Conservation (phyloP, 176 grass and related monocot genomes). For the Lolium rigidum region DNA sequence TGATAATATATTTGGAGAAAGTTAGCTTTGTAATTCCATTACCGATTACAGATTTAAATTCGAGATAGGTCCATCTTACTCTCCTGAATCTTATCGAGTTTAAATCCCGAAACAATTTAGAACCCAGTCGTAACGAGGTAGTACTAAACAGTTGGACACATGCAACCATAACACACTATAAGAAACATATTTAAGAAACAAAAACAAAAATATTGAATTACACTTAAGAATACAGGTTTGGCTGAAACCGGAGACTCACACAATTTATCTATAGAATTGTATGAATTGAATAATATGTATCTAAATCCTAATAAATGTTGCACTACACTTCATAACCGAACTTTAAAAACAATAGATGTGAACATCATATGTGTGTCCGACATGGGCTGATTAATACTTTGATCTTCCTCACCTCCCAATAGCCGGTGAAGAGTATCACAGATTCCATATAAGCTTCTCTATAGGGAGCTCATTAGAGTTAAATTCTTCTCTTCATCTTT, state of each 20-base stretch:
- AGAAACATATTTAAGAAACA: neutral
- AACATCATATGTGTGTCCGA: constrained; percentile 10
- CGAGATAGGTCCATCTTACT: too few species aligned
- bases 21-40: too few species aligned
- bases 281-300: neutral
- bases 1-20: too few species aligned
- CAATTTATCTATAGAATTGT: neutral
- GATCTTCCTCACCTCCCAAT: neutral
- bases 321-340: neutral
- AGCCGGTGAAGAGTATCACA: neutral
- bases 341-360: neutral
- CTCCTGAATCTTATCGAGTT: too few species aligned
- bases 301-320: neutral
- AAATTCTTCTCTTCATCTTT: too few species aligned
- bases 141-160: neutral
- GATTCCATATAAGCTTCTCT: neutral
- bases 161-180: neutral
- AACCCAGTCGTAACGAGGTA: too few species aligned
- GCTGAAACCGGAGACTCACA: neutral
- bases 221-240: neutral
- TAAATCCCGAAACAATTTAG: too few species aligned
- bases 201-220: neutral
- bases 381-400: neutral
- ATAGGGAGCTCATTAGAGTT: constrained; percentile 44
- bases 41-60: too few species aligned